A percentile compares a stretch with the other conserved stretches of the same genome.
Evolutionary conservation across 2,329 filamentous ascomycete species (phyloP).

Genomic region (Trichophyton benhamiae): DNA sequence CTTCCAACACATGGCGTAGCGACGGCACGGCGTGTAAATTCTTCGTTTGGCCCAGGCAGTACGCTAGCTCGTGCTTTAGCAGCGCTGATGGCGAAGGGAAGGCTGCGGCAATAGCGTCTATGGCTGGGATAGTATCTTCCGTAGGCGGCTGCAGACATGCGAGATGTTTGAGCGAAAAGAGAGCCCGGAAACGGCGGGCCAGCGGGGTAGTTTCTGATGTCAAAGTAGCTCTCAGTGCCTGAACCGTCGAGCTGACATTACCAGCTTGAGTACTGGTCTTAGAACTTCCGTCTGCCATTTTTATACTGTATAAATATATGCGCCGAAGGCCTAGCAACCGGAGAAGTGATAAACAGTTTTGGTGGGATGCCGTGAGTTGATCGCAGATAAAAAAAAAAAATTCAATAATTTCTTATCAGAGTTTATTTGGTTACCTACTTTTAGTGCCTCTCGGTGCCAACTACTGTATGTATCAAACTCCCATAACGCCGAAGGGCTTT

Average conservation of each 20-base stretch:
- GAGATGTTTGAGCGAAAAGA: constrained; percentile 94
- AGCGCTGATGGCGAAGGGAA: constrained; percentile 77
- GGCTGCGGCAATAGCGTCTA: constrained; percentile 73
- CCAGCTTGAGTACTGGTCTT: background rate
- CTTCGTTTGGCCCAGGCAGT: constrained; percentile 85
- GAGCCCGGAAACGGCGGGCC: constrained; percentile 80
- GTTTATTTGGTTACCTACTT: background rate
- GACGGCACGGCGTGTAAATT: constrained; percentile 62
- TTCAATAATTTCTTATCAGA: background rate
- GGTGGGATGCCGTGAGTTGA: background rate
- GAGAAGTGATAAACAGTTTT: background rate
- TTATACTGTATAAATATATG: background rate
- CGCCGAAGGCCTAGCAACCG: background rate
- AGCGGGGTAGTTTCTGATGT: constrained; percentile 70
- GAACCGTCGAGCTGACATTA: constrained; percentile 21
- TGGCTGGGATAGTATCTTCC: constrained; percentile 48
- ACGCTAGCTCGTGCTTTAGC: constrained; percentile 91
- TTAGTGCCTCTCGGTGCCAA: background rate
- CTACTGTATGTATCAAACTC: background rate
- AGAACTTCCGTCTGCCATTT: background rate
- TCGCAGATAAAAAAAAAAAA: background rate
- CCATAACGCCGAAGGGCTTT: background rate
- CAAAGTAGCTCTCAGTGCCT: constrained; percentile 54
- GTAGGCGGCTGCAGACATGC: constrained; percentile 54
- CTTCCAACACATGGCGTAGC: constrained; percentile 60